A percentile compares a stretch with the other conserved stretches of the same genome.
Evolutionary conservation across 805 yeast species (phyloP).

Genomic region (Candida maltosa): DNA sequence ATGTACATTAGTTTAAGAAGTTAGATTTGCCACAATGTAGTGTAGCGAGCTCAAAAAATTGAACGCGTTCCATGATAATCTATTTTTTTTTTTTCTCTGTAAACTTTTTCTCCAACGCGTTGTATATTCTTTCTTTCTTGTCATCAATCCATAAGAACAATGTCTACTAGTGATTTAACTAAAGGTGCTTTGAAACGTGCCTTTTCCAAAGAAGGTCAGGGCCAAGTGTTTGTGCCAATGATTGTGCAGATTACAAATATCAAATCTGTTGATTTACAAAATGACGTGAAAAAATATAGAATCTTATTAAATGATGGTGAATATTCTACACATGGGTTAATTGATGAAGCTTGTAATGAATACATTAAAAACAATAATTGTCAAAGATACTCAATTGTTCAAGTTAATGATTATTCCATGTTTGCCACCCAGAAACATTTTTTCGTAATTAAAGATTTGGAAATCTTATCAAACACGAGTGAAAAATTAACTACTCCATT

Average conservation of each 20-base stretch:
- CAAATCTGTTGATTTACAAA: constrained; percentile 22
- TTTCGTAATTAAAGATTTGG: constrained; percentile 45
- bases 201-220: constrained; percentile 17
- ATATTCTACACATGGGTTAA: constrained; percentile 33
- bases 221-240: constrained; percentile 18
- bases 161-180: too few species aligned
- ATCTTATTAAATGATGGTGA: constrained; percentile 38
- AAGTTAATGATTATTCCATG: constrained; percentile 37
- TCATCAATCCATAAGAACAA: too few species aligned
- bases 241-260: constrained; percentile 32
- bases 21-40: neutral
- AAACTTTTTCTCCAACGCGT: constrained; percentile 5
- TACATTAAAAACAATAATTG: constrained; percentile 41
- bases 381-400: constrained; percentile 41
- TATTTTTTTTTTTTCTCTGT: neutral
- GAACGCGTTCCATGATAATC: neutral
- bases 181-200: constrained; percentile 23
- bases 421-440: constrained; percentile 50
- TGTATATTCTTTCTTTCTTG: neutral
- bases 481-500: constrained; percentile 26
- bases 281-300: constrained; percentile 25
- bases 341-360: constrained; percentile 41
- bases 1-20: neutral
- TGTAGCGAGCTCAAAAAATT: neutral
- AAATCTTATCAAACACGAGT: constrained; percentile 36